Evolutionary conservation across 2,329 filamentous ascomycete species (phyloP).

Genomic region (Botrytis aclada): DNA sequence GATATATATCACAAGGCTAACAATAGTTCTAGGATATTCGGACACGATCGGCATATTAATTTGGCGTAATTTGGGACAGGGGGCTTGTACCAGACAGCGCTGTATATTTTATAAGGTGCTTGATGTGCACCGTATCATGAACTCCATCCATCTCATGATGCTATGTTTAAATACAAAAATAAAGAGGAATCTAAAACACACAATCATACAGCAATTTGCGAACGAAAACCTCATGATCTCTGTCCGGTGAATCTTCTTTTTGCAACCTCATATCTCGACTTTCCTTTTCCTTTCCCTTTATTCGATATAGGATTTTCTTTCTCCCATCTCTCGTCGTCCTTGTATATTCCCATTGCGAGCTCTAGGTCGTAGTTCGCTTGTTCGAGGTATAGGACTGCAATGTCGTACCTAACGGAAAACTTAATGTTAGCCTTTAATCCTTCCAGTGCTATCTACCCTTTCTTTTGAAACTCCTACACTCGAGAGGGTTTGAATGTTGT

Average conservation of each 20-base stretch:
- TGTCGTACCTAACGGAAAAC: slow-evolving; percentile 53
- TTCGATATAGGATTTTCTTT: slow-evolving; percentile 58
- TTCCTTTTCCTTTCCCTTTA: slow-evolving; percentile 45
- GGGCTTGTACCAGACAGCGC: slow-evolving; percentile 53
- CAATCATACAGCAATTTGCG: neutral
- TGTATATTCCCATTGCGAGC: slow-evolving; percentile 59
- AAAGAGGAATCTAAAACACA: neutral
- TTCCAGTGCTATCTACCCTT: neutral
- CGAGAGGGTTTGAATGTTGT: neutral
- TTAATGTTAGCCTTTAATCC: slow-evolving; percentile 33
- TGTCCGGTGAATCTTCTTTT: slow-evolving; percentile 35
- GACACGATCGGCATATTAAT: slow-evolving; percentile 52
- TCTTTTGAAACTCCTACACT: neutral
- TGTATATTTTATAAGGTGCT: slow-evolving; percentile 59
- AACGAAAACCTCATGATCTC: slow-evolving; percentile 21
- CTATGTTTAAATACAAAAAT: neutral
- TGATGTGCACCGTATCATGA: neutral
- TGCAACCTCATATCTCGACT: slow-evolving; percentile 37
- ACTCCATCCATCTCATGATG: slow-evolving; percentile 2
- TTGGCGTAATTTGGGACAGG: slow-evolving; percentile 3
- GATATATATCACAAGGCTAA: slow-evolving; percentile 25
- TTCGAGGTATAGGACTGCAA: slow-evolving; percentile 72
- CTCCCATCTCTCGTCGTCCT: slow-evolving; percentile 75
- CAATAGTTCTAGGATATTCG: slow-evolving; percentile 48
- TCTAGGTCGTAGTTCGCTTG: slow-evolving; percentile 66